These are phyloP conservation scores for Microbotryum lychnidis-dioicae DNA, from an alignment of 1,284 basidiomycete species.

Conservation along the genomic window DNA sequence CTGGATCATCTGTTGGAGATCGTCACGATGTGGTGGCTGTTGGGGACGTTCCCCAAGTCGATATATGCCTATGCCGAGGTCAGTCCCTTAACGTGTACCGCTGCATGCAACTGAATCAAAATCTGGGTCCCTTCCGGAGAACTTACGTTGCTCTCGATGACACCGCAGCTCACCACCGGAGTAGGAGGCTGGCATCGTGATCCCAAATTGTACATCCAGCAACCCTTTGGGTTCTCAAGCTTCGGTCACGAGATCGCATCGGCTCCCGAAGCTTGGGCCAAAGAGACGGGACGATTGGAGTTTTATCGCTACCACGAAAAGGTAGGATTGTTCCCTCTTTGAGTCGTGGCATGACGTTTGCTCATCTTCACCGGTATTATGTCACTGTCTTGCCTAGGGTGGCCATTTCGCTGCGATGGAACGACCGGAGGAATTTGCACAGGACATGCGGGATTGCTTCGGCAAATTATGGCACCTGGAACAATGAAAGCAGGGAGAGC, in stretches of 20 bases:
- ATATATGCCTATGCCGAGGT: constrained; percentile 44
- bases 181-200: constrained; percentile 27
- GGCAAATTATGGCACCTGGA: constrained; percentile 24
- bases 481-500: too few species aligned
- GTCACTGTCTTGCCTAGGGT: constrained; percentile 25
- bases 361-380: background rate
- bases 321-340: constrained; percentile 32
- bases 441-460: constrained; percentile 40
- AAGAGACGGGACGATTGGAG: constrained; percentile 38
- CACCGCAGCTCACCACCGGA: constrained; percentile 22
- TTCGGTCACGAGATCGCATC: constrained; percentile 42
- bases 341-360: background rate
- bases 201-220: constrained; percentile 34
- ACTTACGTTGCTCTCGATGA: background rate
- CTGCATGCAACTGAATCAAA: background rate
- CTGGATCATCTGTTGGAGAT: constrained; percentile 38
- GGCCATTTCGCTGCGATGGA: constrained; percentile 44
- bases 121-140: too few species aligned
- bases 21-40: constrained; percentile 43
- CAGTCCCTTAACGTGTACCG: constrained; percentile 14
- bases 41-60: constrained; percentile 41
- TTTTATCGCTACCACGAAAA: constrained; percentile 39
- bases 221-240: constrained; percentile 42
- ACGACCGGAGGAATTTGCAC: constrained; percentile 38
- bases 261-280: constrained; percentile 39